A percentile compares a stretch with the other conserved stretches of the same genome.
Conservation (phyloP, 352 stramenopile species). For the Salisapilia sapeloensis region DNA sequence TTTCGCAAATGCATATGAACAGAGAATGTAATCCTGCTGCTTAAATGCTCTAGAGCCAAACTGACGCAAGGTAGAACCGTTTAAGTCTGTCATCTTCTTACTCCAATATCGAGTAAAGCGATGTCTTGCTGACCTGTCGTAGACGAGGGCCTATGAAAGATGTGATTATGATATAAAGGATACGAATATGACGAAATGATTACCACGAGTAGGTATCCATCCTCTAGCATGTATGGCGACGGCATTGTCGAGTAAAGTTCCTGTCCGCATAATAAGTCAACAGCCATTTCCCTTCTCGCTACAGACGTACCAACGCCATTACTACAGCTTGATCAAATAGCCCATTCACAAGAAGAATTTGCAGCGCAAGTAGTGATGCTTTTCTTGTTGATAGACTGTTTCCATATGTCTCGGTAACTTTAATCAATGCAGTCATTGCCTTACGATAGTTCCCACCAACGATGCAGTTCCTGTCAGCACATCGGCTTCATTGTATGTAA, state of each 20-base stretch:
- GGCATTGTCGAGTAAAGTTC: slow-evolving; percentile 27
- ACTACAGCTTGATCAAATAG: too few relatives aligned
- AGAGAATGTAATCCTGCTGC: slow-evolving; percentile 13
- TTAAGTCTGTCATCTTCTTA: slow-evolving; percentile 8
- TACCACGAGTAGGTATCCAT: slow-evolving; percentile 31
- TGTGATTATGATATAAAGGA: not conserved
- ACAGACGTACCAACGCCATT: too few relatives aligned
- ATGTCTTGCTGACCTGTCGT: slow-evolving; percentile 10
- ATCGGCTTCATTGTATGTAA: too few relatives aligned
- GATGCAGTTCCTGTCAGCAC: too few relatives aligned
- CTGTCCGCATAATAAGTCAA: too few relatives aligned
- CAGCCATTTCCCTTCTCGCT: too few relatives aligned
- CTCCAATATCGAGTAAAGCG: slow-evolving; percentile 14
- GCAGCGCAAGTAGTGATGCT: too few relatives aligned
- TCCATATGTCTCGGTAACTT: slow-evolving; percentile 18
- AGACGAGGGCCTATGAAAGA: slow-evolving; percentile 10
- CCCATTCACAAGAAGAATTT: too few relatives aligned
- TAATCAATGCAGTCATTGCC: slow-evolving; percentile 20
- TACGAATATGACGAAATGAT: not conserved
- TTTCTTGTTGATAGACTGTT: too few relatives aligned
- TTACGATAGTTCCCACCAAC: slow-evolving; percentile 16
- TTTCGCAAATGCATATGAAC: too few relatives aligned
- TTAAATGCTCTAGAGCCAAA: slow-evolving; percentile 13
- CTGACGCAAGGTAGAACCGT: slow-evolving; percentile 3
- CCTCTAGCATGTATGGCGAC: slow-evolving; percentile 14